Conservation (phyloP, 257 asterid species). For the Vinca minor region DNA sequence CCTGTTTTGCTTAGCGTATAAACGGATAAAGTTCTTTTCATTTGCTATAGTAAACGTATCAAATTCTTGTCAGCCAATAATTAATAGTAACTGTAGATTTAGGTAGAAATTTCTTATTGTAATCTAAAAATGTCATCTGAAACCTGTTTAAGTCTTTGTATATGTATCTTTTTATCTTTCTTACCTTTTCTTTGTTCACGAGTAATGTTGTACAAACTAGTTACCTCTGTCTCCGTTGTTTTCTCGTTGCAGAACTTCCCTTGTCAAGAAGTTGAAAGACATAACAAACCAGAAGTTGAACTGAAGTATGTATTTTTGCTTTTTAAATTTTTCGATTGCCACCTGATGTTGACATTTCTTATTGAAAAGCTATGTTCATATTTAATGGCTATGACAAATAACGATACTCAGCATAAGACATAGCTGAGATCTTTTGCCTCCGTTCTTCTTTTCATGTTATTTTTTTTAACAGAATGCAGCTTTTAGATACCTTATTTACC, state of each 20-base stretch:
- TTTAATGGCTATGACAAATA: background rate
- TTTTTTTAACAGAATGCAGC: background rate
- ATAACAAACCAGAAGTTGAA: conserved; percentile 98
- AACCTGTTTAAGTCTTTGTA: background rate
- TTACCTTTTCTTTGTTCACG: background rate
- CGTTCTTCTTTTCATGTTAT: background rate
- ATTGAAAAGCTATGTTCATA: background rate
- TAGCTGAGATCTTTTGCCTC: conserved; percentile 1
- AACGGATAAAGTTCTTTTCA: background rate
- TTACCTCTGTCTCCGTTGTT: conserved; percentile 12
- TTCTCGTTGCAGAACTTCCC: conserved; percentile 81
- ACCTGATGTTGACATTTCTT: background rate
- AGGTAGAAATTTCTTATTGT: background rate
- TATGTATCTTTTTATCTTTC: background rate
- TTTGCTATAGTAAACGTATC: background rate
- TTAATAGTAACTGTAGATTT: background rate
- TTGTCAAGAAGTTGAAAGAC: conserved; percentile 99
- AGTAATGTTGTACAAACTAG: no score
- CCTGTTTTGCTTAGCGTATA: background rate
- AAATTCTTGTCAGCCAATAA: background rate
- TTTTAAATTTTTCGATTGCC: conserved; percentile 4
- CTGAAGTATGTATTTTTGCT: conserved; percentile 54
- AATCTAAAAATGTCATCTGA: background rate
- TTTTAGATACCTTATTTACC: background rate
- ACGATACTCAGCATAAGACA: background rate